These are phyloP conservation scores for Gaertneriomyces sp. DNA, from an alignment of 192 early-diverging fungal species.

Conservation along the genomic window DNA sequence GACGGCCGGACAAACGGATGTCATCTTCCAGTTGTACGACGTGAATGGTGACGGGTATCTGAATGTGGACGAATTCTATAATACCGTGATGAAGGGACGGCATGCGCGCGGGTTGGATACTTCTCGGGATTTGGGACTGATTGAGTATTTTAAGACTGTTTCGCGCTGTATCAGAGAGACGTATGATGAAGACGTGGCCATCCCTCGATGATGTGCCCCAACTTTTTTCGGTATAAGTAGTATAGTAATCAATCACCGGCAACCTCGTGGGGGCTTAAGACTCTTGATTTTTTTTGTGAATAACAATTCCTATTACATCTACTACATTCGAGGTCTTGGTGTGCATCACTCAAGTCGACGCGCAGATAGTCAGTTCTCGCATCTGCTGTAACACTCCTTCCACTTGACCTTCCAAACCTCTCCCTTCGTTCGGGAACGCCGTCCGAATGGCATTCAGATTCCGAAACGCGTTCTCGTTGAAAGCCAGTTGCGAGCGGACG, in stretches of 20 bases:
- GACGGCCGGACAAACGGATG: constrained; percentile 31
- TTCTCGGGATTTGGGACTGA: constrained; percentile 8
- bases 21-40: constrained; percentile 36
- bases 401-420: constrained; percentile 66
- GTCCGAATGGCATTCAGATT: constrained; percentile 60
- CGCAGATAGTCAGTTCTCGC: constrained; percentile 87
- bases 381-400: constrained; percentile 84
- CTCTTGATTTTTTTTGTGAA: too few relatives aligned
- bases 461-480: constrained; percentile 77
- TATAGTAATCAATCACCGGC: too few relatives aligned
- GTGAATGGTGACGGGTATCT: constrained; percentile 24
- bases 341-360: constrained; percentile 21
- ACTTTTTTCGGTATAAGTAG: too few relatives aligned
- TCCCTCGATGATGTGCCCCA: too few relatives aligned
- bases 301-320: too few relatives aligned
- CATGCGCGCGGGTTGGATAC: constrained; percentile 22
- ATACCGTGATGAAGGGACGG: constrained; percentile 27
- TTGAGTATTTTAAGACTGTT: constrained; percentile 11
- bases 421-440: constrained; percentile 49
- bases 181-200: constrained; percentile 6
- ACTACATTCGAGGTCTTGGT: too few relatives aligned
- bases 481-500: constrained; percentile 88
- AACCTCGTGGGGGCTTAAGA: too few relatives aligned
- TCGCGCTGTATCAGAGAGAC: constrained; percentile 11
- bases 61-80: constrained; percentile 32